phyloP scores from a whole-genome alignment of 108 stramenopile species.

The Tribonema minus region DNA sequence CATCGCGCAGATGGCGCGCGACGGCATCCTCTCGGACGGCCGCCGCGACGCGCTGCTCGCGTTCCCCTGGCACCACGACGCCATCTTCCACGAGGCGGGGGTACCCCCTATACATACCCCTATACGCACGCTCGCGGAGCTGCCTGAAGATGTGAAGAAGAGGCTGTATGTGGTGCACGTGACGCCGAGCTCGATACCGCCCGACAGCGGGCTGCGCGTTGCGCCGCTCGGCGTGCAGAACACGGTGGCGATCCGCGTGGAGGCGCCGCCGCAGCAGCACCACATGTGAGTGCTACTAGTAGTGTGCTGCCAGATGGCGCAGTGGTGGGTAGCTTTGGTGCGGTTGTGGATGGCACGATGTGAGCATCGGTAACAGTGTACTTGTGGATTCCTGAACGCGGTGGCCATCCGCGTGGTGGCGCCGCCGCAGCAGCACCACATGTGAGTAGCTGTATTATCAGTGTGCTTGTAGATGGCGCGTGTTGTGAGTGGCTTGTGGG shows the following conservation, averaged over 20 bases:
- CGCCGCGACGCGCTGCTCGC: conserved; percentile 71
- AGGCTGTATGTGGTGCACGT: conserved; percentile 87
- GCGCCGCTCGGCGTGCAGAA: conserved; percentile 49
- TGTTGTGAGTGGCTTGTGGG: no score
- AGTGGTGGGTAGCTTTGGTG: no score
- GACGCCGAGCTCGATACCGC: conserved; percentile 24
- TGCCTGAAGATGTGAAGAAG: conserved; percentile 67
- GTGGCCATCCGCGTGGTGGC: conserved; percentile 30
- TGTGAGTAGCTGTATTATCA: not conserved
- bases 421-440: conserved; percentile 11
- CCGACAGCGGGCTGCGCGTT: conserved; percentile 30
- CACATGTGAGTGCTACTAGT: not conserved
- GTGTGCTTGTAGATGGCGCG: no score
- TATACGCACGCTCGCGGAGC: conserved; percentile 64
- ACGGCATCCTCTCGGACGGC: conserved; percentile 71
- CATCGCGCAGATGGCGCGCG: conserved; percentile 63
- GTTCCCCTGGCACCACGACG: conserved; percentile 77
- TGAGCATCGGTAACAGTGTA: no score
- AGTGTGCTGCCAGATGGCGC: no score
- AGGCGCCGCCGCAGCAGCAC: conserved; percentile 20
- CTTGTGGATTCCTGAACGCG: conserved; percentile 52
- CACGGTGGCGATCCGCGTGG: conserved; percentile 40
- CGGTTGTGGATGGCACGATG: no score
- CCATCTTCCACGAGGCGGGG: conserved; percentile 83
- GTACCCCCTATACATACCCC: conserved; percentile 90